These are phyloP conservation scores for Penicillium sp. DNA, from an alignment of 2,329 filamentous ascomycete species.

Conservation along the genomic window DNA sequence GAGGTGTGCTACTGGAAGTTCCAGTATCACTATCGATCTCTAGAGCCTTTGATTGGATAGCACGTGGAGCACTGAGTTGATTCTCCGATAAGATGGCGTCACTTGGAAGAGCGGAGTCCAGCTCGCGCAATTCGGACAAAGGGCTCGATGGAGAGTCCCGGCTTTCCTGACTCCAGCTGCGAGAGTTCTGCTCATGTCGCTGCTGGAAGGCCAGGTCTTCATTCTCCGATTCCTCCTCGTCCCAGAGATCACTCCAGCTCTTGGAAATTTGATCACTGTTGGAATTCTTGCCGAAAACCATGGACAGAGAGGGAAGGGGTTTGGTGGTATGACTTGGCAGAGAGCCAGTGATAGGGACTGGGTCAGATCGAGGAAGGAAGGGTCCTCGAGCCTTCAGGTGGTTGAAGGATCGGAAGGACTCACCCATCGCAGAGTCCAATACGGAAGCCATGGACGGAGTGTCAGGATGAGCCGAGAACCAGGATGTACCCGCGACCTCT, in stretches of 20 bases:
- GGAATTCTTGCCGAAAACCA: conserved; percentile 74
- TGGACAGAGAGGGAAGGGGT: conserved; percentile 71
- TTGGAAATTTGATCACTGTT: conserved; percentile 78
- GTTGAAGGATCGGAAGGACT: conserved; percentile 77
- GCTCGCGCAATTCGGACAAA: conserved; percentile 58
- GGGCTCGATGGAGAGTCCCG: conserved; percentile 56
- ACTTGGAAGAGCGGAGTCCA: conserved; percentile 59
- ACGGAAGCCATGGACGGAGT: conserved; percentile 84
- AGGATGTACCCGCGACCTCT: conserved; percentile 66
- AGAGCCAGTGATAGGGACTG: conserved; percentile 78
- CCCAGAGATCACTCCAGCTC: conserved; percentile 99
- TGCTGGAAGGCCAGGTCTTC: conserved; percentile 65
- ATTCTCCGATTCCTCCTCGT: conserved; percentile 77
- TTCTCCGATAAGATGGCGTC: conserved; percentile 43
- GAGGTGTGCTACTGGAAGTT: conserved; percentile 35
- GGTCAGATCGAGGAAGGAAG: conserved; percentile 56
- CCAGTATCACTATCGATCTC: conserved; percentile 67
- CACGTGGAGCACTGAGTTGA: conserved; percentile 15
- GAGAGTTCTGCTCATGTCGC: conserved; percentile 66
- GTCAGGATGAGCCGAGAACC: conserved; percentile 76
- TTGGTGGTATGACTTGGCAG: conserved; percentile 67
- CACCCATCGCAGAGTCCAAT: conserved; percentile 78
- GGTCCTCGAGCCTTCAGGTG: conserved; percentile 50
- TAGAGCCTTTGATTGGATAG: conserved; percentile 47
- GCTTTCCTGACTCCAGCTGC: conserved; percentile 80